Base-by-base conservation (phyloP, 2,329 filamentous ascomycete genomes). In the Pezicula carpinea region DNA sequence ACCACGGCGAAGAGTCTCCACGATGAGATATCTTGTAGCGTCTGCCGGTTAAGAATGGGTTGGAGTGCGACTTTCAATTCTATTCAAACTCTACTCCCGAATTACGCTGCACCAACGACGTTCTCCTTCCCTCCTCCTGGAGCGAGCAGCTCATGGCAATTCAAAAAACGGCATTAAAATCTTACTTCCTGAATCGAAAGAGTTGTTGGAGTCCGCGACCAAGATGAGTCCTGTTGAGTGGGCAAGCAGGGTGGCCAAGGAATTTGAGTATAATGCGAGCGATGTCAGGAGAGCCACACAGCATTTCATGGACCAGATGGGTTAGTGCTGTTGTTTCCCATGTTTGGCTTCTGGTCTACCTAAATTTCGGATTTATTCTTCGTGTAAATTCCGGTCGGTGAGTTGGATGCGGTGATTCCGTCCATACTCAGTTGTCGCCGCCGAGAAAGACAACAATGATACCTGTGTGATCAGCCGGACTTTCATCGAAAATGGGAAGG, bases 251-350 rank as follows among this genome's bases (percentile, higher is more conserved):
- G 81, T 96, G 61, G 86, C 87, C 59, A 79, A 79, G 60, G 80
- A 91, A 67, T 96, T 96, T 69, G 87, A 95, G 47, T 92, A 90
- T 69, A 75, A 80, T 52, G 76, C 88, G 58, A 80, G 83, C 45
- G 79, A 89, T 67, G 77, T 96, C 61, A 89, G 90, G 66, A 79
- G 76, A 60, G 87, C 83, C 54, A 89, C 95, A 52, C 75, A 81
- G 55, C 89, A 95, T 66, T 96, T 95, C 63, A 78, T 95, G 56
- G 74, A 76, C 53, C 83, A 96, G 71, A 90, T 95, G 83, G 73
- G 85, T 80, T 59, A 49, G 71, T 29, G 13, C 10, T 11, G 26
- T 29, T 75, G 69, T 38, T 48, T 33, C 45, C 19, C 44, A 59
- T 62, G 53, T 63, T 55, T 26, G 32, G 34, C 31, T 39, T 31